A percentile compares a stretch with the other conserved stretches of the same genome.
phyloP scores from a whole-genome alignment of 2,329 filamentous ascomycete genomes.

The Cordyceps cicadae region DNA sequence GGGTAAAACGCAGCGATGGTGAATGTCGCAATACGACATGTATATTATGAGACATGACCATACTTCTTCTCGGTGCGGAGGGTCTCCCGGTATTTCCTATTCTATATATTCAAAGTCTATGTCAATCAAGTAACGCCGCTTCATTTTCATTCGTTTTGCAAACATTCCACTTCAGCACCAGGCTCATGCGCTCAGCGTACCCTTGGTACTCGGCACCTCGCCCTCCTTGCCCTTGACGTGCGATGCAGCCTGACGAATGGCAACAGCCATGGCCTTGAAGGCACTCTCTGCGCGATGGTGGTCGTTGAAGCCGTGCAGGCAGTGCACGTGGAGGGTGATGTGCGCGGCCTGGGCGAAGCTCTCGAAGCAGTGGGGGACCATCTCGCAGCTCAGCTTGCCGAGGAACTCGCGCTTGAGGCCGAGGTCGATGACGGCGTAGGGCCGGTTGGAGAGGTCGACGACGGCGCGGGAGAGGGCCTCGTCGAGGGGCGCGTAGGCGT shows the following conservation, averaged over 20 bases:
- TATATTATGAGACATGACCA: neutral
- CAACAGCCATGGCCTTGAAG: slow-evolving; percentile 91
- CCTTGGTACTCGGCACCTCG: slow-evolving; percentile 94
- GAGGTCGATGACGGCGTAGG: slow-evolving; percentile 74
- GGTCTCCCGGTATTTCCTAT: neutral
- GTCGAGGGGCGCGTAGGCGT: slow-evolving; percentile 87
- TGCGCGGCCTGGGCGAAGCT: slow-evolving; percentile 87
- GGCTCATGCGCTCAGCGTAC: slow-evolving; percentile 60
- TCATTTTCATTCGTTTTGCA: neutral
- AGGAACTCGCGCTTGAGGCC: slow-evolving; percentile 87
- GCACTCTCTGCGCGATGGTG: slow-evolving; percentile 94
- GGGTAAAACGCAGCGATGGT: too few relatives aligned
- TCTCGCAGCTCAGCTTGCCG: slow-evolving; percentile 86
- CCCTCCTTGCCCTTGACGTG: slow-evolving; percentile 73
- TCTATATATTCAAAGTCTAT: neutral
- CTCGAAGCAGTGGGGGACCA: slow-evolving; percentile 93
- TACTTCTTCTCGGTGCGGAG: neutral
- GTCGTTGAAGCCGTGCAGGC: slow-evolving; percentile 83
- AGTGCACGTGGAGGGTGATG: slow-evolving; percentile 92
- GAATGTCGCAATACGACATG: too few relatives aligned
- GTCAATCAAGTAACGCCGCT: neutral
- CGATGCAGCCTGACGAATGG: slow-evolving; percentile 67
- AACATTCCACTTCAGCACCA: neutral
- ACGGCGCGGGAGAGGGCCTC: slow-evolving; percentile 91
- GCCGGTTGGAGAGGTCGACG: slow-evolving; percentile 88